These are phyloP conservation scores for Torulaspora franciscae DNA, from an alignment of 805 yeast species.

Conservation along the genomic window DNA sequence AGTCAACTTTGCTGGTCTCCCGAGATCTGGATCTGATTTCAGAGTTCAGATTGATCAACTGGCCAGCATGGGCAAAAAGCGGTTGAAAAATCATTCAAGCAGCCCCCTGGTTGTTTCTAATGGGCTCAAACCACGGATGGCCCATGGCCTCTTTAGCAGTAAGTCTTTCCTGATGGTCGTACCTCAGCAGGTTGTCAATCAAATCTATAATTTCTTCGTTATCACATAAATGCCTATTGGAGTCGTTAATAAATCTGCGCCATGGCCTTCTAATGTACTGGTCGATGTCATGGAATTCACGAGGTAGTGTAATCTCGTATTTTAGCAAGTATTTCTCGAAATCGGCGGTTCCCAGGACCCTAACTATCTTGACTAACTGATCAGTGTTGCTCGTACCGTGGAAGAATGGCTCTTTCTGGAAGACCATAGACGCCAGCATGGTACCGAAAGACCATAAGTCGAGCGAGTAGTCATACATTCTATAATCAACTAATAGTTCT, in stretches of 20 bases:
- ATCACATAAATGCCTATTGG: constrained; percentile 58
- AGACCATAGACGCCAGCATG: constrained; percentile 83
- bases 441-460: constrained; percentile 96
- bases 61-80: constrained; percentile 16
- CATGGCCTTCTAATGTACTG: constrained; percentile 81
- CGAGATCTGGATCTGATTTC: constrained; percentile 20
- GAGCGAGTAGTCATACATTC: constrained; percentile 84
- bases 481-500: constrained; percentile 77
- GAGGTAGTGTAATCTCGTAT: constrained; percentile 65
- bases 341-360: constrained; percentile 82
- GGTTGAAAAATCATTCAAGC: neutral
- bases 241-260: constrained; percentile 65
- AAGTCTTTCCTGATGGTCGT: constrained; percentile 83
- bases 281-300: constrained; percentile 74
- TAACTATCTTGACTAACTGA: constrained; percentile 83
- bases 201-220: constrained; percentile 73
- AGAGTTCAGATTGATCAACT: constrained; percentile 15
- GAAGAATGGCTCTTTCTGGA: constrained; percentile 88
- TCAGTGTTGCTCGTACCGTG: constrained; percentile 88
- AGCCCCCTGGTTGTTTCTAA: constrained; percentile 13
- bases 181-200: constrained; percentile 70
- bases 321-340: constrained; percentile 62
- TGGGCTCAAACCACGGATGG: constrained; percentile 42
- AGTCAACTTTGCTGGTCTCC: constrained; percentile 17
- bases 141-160: constrained; percentile 87